These are phyloP conservation scores for Sporothrix pseudoabietina DNA, from an alignment of 2,329 filamentous ascomycete species.

Conservation along the genomic window DNA sequence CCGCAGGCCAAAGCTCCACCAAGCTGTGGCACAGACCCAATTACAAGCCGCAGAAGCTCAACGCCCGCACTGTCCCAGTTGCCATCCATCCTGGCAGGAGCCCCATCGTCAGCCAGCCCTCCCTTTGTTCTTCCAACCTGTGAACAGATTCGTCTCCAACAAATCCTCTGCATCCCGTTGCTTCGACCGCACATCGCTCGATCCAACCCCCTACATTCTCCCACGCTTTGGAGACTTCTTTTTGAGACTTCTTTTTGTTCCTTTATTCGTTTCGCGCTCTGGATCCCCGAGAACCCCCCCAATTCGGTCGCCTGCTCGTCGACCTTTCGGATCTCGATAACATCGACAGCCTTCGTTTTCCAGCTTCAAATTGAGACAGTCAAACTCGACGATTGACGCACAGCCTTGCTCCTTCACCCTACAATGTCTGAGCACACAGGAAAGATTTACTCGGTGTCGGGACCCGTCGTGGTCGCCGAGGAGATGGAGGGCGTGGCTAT, in stretches of 20 bases:
- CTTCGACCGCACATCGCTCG: constrained; percentile 14
- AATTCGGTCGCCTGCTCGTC: neutral
- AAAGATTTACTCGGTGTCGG: constrained; percentile 39
- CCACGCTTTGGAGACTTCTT: neutral
- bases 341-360: neutral
- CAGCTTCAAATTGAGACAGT: neutral
- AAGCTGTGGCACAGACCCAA: constrained; percentile 22
- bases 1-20: constrained; percentile 29
- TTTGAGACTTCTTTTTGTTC: neutral
- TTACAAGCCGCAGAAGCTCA: constrained; percentile 32
- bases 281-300: neutral
- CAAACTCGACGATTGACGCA: neutral
- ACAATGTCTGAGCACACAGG: constrained; percentile 34
- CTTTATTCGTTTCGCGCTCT: neutral
- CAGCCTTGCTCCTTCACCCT: neutral
- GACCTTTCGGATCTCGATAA: neutral
- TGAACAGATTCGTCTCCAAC: neutral
- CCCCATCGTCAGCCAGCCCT: constrained; percentile 17
- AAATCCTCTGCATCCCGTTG: neutral
- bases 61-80: constrained; percentile 25
- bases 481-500: constrained; percentile 99
- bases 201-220: neutral
- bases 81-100: neutral
- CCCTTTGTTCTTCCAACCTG: constrained; percentile 1
- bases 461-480: constrained; percentile 91